These are phyloP conservation scores for Neocallimastix lanati DNA, from an alignment of 192 early-diverging fungal genomes.

Conservation along the genomic window DNA sequence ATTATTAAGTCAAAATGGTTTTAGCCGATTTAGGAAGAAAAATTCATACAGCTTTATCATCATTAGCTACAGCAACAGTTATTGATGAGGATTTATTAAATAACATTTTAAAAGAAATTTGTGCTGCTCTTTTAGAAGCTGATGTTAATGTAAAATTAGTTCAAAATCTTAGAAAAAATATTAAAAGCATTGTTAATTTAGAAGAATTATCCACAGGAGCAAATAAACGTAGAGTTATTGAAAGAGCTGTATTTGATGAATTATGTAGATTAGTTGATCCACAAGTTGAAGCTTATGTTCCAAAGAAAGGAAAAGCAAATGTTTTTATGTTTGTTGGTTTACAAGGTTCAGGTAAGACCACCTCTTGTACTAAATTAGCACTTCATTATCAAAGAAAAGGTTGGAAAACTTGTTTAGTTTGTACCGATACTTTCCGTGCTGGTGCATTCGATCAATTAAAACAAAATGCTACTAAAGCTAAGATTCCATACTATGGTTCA, in stretches of 20 bases:
- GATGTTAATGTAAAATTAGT: slow-evolving; percentile 87
- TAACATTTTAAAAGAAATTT: slow-evolving; percentile 67
- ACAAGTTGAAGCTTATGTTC: slow-evolving; percentile 42
- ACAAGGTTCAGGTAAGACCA: slow-evolving; percentile 91
- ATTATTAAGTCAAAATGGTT: slow-evolving; percentile 35
- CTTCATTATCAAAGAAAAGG: slow-evolving; percentile 84
- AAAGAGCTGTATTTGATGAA: slow-evolving; percentile 71
- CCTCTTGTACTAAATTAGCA: slow-evolving; percentile 89
- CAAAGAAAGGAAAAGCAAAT: slow-evolving; percentile 64
- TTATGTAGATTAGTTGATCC: slow-evolving; percentile 62
- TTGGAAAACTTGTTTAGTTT: slow-evolving; percentile 79
- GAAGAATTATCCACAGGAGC: slow-evolving; percentile 61
- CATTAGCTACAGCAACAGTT: slow-evolving; percentile 61
- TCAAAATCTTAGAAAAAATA: slow-evolving; percentile 59
- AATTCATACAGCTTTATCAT: slow-evolving; percentile 64
- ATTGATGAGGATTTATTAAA: slow-evolving; percentile 73
- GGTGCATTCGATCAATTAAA: slow-evolving; percentile 97
- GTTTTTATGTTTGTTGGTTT: slow-evolving; percentile 95
- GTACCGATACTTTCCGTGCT: slow-evolving; percentile 92
- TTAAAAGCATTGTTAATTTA: slow-evolving; percentile 61
- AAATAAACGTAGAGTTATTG: slow-evolving; percentile 52
- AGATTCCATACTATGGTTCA: slow-evolving; percentile 86
- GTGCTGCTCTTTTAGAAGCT: slow-evolving; percentile 66
- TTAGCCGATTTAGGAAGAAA: slow-evolving; percentile 77
- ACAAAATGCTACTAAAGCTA: slow-evolving; percentile 94